Evolutionary conservation across 1,284 basidiomycete genomes (phyloP), one percentile per base, ranked within the genome.

Genomic region (Violaceomyces palustris): DNA sequence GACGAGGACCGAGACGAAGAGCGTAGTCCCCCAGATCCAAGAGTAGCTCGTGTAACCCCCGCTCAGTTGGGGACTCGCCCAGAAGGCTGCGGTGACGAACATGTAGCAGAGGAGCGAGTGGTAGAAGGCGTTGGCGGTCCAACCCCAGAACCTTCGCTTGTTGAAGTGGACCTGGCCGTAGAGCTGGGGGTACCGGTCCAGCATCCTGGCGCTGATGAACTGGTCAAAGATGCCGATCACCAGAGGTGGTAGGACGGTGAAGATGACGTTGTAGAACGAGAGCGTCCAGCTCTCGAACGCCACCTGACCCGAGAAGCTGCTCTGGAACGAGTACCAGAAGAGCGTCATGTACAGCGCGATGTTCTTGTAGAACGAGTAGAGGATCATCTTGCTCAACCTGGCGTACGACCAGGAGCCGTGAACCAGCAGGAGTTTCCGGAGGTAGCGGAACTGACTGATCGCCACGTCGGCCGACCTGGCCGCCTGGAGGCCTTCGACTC

Each of bases 381-480:
- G 78, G 69, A 99, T 91, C 54, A 98, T 81, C 74, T 96, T 98
- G 23, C 89, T 92, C 52, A 98, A 74, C 18, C 94, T 81, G 51
- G 89, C 85, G 74, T 99, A 98, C 75, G 89, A 94, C 94, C 94
- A 99, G 3, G 91, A 86, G 4, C 94, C 94, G 72, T 99, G 94
- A 2, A 98, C 94, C 11, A 99, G 83, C 12, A 99, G 75, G 29
- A 99, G 76, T 75, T 98, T 98, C 75, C 91, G 91, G 55, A 99
- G 77, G 75, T 81, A 98, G n/a, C 92, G 80, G 79, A 98, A 99
- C 73, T 99, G 94, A 9, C 89, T 93, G 60, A 99, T 98, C 1
- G 94, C 88, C 19, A 98, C 85, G 74, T 99, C 93, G 14, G 94
- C 89, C 11, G 89, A 90, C 38, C 93, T 82, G 29, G 94, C 94